Conservation (phyloP, 2,329 filamentous ascomycete species). For the Diaporthe eres region DNA sequence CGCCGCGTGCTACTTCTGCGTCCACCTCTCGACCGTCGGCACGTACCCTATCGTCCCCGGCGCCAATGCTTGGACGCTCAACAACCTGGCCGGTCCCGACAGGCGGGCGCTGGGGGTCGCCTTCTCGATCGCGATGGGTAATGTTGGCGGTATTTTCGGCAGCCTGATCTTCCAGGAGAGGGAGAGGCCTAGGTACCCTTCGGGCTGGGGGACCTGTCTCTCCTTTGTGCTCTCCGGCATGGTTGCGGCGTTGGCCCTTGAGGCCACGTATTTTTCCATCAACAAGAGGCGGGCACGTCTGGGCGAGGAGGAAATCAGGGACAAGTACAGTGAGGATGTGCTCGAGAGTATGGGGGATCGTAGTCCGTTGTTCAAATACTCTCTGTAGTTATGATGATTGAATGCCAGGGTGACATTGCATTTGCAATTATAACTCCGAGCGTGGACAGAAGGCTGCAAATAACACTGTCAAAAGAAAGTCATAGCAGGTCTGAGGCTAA, state of each 20-base stretch:
- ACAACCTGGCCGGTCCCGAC: background rate
- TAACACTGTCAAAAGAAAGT: background rate
- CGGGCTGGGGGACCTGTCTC: background rate
- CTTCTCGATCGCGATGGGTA: background rate
- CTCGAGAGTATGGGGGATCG: background rate
- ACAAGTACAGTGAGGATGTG: background rate
- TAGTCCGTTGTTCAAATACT: constrained; percentile 9
- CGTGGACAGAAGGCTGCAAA: background rate
- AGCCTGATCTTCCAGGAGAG: background rate
- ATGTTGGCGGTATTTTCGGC: background rate
- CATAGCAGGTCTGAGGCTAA: rapidly evolving
- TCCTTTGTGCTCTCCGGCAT: background rate
- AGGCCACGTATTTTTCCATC: background rate
- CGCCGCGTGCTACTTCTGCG: background rate
- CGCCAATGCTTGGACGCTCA: background rate
- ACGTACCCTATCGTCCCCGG: background rate
- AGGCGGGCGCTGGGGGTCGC: background rate
- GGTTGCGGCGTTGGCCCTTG: background rate
- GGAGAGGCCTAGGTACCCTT: background rate
- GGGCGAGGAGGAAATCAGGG: background rate
- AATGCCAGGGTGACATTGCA: background rate
- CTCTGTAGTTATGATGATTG: background rate
- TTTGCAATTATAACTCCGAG: background rate
- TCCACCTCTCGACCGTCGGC: background rate
- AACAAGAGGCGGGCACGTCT: background rate